Percentiles rank a stretch among this genome's conserved stretches.
These are phyloP conservation scores for Leishmania guyanensis DNA, from an alignment of 208 protist species.

Conservation along the genomic window DNA sequence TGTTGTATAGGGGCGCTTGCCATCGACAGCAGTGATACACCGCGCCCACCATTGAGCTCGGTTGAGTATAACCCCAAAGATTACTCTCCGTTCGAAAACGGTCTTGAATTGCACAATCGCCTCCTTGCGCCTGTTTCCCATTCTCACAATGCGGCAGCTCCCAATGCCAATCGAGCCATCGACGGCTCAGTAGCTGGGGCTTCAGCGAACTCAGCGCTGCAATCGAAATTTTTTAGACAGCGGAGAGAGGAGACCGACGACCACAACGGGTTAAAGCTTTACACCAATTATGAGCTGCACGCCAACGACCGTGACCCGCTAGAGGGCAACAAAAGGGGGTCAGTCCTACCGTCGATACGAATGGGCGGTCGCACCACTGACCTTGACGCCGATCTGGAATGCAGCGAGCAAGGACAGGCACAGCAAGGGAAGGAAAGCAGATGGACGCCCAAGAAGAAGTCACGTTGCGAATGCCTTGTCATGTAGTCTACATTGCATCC, in stretches of 20 bases:
- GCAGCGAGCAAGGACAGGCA: neutral
- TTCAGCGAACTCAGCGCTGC: neutral
- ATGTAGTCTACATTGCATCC: constrained; percentile 38
- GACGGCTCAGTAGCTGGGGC: neutral
- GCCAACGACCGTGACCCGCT: constrained; percentile 1
- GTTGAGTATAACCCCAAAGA: constrained; percentile 30
- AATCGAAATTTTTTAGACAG: constrained; percentile 15
- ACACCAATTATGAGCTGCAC: neutral
- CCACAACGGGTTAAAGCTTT: neutral
- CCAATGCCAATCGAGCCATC: neutral
- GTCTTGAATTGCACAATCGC: too few species aligned
- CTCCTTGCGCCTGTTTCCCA: neutral
- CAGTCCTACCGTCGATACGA: neutral
- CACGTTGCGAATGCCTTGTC: constrained; percentile 50
- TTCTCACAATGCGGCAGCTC: neutral
- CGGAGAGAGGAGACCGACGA: neutral
- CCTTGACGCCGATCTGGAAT: constrained; percentile 7
- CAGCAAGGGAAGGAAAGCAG: constrained; percentile 5
- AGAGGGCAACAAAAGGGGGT: neutral
- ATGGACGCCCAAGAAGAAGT: constrained; percentile 25
- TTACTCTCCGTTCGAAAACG: constrained; percentile 35
- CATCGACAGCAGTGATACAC: constrained; percentile 31
- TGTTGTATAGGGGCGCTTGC: neutral
- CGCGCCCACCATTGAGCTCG: constrained; percentile 14
- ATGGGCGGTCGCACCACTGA: constrained; percentile 4